phyloP scores from a whole-genome alignment of 805 yeast species.

The Candida germanica region DNA sequence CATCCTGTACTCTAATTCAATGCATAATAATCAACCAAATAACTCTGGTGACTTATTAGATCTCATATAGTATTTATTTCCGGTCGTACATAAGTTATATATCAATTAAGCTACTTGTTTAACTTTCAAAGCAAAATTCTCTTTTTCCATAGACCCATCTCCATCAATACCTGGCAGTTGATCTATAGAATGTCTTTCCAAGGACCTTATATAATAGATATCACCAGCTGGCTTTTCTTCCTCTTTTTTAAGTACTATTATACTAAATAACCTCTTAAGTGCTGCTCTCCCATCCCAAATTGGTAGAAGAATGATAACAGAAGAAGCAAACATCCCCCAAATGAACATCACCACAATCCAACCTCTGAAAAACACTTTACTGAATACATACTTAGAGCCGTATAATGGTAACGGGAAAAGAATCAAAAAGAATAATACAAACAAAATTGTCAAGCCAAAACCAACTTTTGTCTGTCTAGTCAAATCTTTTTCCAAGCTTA shows the following conservation, averaged over 20 bases:
- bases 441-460: constrained; percentile 19
- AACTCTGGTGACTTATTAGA: constrained; percentile 6
- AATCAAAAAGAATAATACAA: constrained; percentile 17
- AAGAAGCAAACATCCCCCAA: constrained; percentile 23
- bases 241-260: constrained; percentile 5
- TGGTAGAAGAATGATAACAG: constrained; percentile 47
- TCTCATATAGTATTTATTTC: constrained; percentile 4
- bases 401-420: constrained; percentile 32
- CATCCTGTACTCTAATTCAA: background rate
- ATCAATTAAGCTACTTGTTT: background rate
- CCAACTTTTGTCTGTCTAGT: constrained; percentile 23
- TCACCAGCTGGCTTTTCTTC: constrained; percentile 12
- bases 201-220: constrained; percentile 9
- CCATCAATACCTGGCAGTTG: background rate
- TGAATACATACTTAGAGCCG: constrained; percentile 64
- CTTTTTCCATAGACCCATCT: background rate
- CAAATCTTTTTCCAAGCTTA: constrained; percentile 18
- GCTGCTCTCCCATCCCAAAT: constrained; percentile 67
- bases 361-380: constrained; percentile 22
- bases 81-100: background rate
- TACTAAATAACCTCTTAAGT: constrained; percentile 22
- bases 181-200: constrained; percentile 3
- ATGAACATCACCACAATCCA: constrained; percentile 25
- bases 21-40: background rate
- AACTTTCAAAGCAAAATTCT: background rate